Evolutionary conservation across 2,329 filamentous ascomycete genomes (phyloP).

Genomic region (Zymoseptoria ardabiliae): DNA sequence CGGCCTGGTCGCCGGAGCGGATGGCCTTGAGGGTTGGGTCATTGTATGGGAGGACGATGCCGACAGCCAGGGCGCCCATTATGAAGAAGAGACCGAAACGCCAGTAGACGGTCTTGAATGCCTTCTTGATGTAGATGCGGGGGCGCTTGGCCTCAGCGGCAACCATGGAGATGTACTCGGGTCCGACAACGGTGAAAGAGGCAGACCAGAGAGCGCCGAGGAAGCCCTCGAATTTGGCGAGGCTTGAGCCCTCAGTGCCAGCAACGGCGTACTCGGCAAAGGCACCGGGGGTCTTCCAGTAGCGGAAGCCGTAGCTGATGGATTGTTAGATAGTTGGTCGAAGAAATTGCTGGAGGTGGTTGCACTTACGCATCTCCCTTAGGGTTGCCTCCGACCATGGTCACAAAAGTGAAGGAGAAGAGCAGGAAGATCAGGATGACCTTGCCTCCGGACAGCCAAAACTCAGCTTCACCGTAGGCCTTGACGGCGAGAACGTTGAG

Average conservation of each 20-base stretch:
- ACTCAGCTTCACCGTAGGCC: conserved; percentile 39
- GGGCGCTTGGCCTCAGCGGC: conserved; percentile 43
- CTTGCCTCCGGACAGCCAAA: conserved; percentile 48
- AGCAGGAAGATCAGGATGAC: conserved; percentile 26
- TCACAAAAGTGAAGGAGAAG: conserved; percentile 28
- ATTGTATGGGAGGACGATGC: conserved; percentile 35
- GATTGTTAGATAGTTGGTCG: background rate
- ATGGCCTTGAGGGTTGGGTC: conserved; percentile 27
- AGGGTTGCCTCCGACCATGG: conserved; percentile 30
- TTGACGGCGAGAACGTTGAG: conserved; percentile 40
- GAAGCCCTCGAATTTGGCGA: conserved; percentile 32
- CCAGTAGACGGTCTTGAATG: conserved; percentile 45
- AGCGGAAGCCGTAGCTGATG: conserved; percentile 34
- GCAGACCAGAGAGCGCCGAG: conserved; percentile 33
- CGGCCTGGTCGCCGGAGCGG: conserved; percentile 11
- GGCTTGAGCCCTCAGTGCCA: conserved; percentile 12
- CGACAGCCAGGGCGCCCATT: conserved; percentile 38
- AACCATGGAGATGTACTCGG: conserved; percentile 45
- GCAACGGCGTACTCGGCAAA: conserved; percentile 25
- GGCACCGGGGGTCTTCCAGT: conserved; percentile 32
- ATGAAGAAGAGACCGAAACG: conserved; percentile 45
- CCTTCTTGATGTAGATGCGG: conserved; percentile 39
- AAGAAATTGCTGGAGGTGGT: background rate
- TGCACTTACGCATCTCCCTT: conserved; percentile 21
- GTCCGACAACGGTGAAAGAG: conserved; percentile 33